Conservation (phyloP, 345 rosid species). For the Camelina neglecta region DNA sequence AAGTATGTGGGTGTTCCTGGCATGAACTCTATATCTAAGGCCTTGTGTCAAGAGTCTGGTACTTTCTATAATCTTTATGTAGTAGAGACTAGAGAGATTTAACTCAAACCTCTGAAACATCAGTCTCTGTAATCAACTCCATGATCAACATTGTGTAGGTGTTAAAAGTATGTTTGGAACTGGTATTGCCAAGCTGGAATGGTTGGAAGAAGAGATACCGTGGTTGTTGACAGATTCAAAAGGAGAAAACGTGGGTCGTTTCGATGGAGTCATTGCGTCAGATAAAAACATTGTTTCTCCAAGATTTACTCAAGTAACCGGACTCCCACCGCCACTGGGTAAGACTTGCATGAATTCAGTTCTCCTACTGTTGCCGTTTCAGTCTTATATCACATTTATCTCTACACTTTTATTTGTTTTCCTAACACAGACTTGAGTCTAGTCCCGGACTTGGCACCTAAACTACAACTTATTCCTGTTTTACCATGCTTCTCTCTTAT, state of each 20-base stretch:
- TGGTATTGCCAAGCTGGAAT: slow-evolving; percentile 69
- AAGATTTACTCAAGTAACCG: slow-evolving; percentile 60
- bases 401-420: slow-evolving; percentile 23
- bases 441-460: slow-evolving; percentile 55
- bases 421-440: slow-evolving; percentile 62
- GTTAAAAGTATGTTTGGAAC: slow-evolving; percentile 67
- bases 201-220: slow-evolving; percentile 61
- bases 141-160: slow-evolving; percentile 49
- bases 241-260: slow-evolving; percentile 65
- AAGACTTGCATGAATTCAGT: slow-evolving; percentile 17
- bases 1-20: slow-evolving; percentile 83
- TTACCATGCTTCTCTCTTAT: slow-evolving; percentile 79
- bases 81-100: neutral
- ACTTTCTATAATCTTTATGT: slow-evolving; percentile 6
- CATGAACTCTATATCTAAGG: slow-evolving; percentile 77
- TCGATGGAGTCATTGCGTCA: slow-evolving; percentile 67
- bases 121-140: neutral
- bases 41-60: slow-evolving; percentile 73
- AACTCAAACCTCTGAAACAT: slow-evolving; percentile 3
- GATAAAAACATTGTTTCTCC: slow-evolving; percentile 73
- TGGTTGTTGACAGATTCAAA: slow-evolving; percentile 71
- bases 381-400: slow-evolving; percentile 2
- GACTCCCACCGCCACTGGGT: slow-evolving; percentile 78
- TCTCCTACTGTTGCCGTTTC: slow-evolving; percentile 15
- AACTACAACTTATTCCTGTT: slow-evolving; percentile 68